These are phyloP conservation scores for Scenedesmus sp. DNA, from an alignment of 163 green algal genomes.

Conservation along the genomic window DNA sequence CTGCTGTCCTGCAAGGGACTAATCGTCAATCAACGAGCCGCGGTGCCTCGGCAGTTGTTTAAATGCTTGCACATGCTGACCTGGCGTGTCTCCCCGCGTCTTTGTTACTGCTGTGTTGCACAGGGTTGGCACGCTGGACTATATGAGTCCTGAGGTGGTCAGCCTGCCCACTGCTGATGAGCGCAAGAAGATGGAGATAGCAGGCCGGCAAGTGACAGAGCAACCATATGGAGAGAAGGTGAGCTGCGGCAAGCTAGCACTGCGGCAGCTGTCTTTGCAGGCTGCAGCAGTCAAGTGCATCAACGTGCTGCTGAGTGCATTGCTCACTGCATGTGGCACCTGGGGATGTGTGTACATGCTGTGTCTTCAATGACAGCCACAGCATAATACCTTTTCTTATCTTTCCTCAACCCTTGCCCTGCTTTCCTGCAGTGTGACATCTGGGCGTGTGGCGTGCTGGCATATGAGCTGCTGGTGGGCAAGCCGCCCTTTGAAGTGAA, in stretches of 20 bases:
- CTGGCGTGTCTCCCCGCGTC: background rate
- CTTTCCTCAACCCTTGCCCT: background rate
- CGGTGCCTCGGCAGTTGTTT: background rate
- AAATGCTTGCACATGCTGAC: background rate
- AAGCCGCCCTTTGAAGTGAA: constrained; percentile 78
- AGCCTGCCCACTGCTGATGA: constrained; percentile 54
- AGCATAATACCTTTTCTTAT: background rate
- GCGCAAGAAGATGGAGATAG: constrained; percentile 38
- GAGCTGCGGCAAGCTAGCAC: background rate
- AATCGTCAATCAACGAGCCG: background rate
- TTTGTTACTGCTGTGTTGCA: constrained; percentile 44
- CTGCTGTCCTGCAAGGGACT: background rate
- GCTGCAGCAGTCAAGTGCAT: background rate
- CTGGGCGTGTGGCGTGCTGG: constrained; percentile 81
- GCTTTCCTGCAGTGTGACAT: constrained; percentile 65
- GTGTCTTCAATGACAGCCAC: background rate
- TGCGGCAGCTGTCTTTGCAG: background rate
- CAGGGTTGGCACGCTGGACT: constrained; percentile 70
- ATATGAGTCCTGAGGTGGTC: constrained; percentile 72
- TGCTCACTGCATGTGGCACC: background rate
- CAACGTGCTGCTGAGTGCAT: background rate
- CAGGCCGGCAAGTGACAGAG: background rate
- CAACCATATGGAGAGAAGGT: constrained; percentile 68
- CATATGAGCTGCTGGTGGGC: constrained; percentile 83
- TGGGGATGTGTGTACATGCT: background rate